Percentiles rank a stretch among this genome's conserved stretches.
These are phyloP conservation scores for Termitomyces heimii DNA, from an alignment of 768 basidiomycete species.

Conservation along the genomic window DNA sequence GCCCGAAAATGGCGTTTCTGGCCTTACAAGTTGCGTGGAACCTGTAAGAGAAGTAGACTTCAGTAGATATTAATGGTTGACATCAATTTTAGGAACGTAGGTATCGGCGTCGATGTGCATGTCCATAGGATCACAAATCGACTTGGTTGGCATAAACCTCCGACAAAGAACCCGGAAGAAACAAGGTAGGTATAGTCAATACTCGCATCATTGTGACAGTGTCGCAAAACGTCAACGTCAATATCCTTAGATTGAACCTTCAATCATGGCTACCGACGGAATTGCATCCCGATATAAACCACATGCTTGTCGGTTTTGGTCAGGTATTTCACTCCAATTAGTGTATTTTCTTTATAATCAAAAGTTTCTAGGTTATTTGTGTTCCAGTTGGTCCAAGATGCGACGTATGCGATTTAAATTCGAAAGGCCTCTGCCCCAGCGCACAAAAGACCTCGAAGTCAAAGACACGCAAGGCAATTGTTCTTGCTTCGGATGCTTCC, in stretches of 20 bases:
- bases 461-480: slow-evolving; percentile 20
- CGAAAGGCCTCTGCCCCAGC: slow-evolving; percentile 60
- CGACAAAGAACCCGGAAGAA: slow-evolving; percentile 82
- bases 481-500: neutral
- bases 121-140: slow-evolving; percentile 94
- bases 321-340: slow-evolving; percentile 45
- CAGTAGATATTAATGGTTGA: neutral
- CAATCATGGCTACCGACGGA: slow-evolving; percentile 81
- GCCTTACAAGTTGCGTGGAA: slow-evolving; percentile 82
- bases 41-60: slow-evolving; percentile 38
- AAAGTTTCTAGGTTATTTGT: slow-evolving; percentile 50
- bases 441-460: slow-evolving; percentile 25
- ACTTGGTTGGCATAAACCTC: slow-evolving; percentile 84
- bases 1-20: slow-evolving; percentile 95
- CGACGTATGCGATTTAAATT: slow-evolving; percentile 53
- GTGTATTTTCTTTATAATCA: neutral
- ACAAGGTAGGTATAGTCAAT: slow-evolving; percentile 50
- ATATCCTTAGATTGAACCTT: slow-evolving; percentile 51
- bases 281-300: slow-evolving; percentile 71
- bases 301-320: slow-evolving; percentile 78
- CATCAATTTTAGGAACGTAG: slow-evolving; percentile 57
- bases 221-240: neutral
- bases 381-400: slow-evolving; percentile 62
- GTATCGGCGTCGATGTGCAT: slow-evolving; percentile 95
- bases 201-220: neutral